Base-by-base conservation (phyloP, 768 basidiomycete species). In the Psilocybe sp. region DNA sequence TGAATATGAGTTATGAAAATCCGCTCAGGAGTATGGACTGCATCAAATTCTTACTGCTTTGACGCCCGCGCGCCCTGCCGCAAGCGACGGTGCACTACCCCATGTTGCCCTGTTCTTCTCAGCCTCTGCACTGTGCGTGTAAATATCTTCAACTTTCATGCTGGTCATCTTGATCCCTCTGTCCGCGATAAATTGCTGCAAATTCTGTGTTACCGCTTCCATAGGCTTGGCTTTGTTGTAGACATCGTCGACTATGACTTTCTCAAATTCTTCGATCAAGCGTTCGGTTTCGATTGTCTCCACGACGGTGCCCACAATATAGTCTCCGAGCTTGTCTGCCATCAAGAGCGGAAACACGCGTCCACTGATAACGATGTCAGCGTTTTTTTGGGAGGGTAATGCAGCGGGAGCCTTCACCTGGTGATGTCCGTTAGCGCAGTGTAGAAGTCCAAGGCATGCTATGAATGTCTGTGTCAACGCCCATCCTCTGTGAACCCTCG, bases 241-340 rank as follows among this genome's bases (percentile, higher is more conserved):
- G 2, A 64, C 62, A 18, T 66, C 63, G 37, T 59, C 53, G 19
- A 67, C 52, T 19, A 67, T 64, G 6, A 62, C 50, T 31, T 59
- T 20, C 34, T 63, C 59, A 31, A 64, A 64, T 40, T 64, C 62
- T 11, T 52, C 49, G 37, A 65, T 63, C 14, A 65, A 52, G 15
- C 57, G 56, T 39, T 64, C 63, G 8, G 63, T 62, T 28, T 67
- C 66, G 40, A 66, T 60, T 0, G 66, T 66, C 50, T 67, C 66
- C n/a, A 67, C 28, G 1, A 62, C 62, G 16, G 59, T 62, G 5
- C 62, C 66, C 23, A 64, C 55, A 44, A 67, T 67, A 42, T 63
- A 64, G 44, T 64, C 61, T 14, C 64, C 63, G 2, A 68, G 55
- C 33, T 60, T 63, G 40, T 61, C 59, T 19, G 63, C 60, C 56